Evolutionary conservation across 192 early-diverging fungal genomes (phyloP).

Genomic region (Coemansia aciculifera): DNA sequence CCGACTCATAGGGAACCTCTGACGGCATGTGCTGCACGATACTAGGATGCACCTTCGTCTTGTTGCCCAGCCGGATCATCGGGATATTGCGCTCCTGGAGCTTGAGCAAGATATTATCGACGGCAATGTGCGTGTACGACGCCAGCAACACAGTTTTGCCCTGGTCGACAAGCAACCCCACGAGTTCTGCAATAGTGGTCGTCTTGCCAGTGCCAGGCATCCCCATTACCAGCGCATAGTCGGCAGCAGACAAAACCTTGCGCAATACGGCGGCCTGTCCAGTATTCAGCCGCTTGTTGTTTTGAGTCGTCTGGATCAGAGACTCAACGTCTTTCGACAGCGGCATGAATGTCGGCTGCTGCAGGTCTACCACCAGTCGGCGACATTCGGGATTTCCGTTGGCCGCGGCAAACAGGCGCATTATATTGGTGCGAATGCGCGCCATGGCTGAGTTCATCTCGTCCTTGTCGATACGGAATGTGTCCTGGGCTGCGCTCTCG

Average conservation of each 20-base stretch:
- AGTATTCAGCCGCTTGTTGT: slow-evolving; percentile 59
- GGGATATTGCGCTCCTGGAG: slow-evolving; percentile 62
- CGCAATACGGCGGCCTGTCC: slow-evolving; percentile 72
- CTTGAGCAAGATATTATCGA: slow-evolving; percentile 92
- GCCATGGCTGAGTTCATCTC: slow-evolving; percentile 70
- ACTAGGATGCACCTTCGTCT: slow-evolving; percentile 60
- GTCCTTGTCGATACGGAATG: slow-evolving; percentile 81
- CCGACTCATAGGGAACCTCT: slow-evolving; percentile 51
- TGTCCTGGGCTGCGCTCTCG: slow-evolving; percentile 30
- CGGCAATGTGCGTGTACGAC: slow-evolving; percentile 89
- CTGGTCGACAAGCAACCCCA: slow-evolving; percentile 62
- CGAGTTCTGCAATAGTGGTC: slow-evolving; percentile 80
- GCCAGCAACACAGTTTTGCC: slow-evolving; percentile 82
- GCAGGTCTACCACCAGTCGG: slow-evolving; percentile 77
- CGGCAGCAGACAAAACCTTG: slow-evolving; percentile 71
- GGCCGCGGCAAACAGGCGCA: slow-evolving; percentile 63
- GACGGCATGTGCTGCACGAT: slow-evolving; percentile 44
- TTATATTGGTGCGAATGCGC: slow-evolving; percentile 71
- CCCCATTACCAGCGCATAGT: slow-evolving; percentile 89
- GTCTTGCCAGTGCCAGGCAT: slow-evolving; percentile 99
- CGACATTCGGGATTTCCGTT: slow-evolving; percentile 60
- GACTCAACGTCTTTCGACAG: slow-evolving; percentile 23
- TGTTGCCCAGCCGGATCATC: slow-evolving; percentile 76
- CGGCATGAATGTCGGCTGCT: slow-evolving; percentile 62
- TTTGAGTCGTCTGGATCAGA: slow-evolving; percentile 14